Base-by-base conservation (phyloP, 371 early-diverging fungal species). In the Vairimorpha apis region DNA sequence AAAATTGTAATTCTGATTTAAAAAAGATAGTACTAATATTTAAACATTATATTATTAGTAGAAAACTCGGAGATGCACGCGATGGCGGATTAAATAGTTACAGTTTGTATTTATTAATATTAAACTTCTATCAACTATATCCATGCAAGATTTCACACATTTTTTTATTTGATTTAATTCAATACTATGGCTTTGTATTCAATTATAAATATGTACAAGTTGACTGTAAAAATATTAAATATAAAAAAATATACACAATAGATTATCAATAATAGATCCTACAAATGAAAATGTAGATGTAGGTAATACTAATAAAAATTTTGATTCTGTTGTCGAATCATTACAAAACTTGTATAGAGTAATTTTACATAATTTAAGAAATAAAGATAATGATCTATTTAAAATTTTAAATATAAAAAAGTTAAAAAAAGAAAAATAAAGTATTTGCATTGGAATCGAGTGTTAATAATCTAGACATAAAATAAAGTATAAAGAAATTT, bases 1-100 rank as follows among this genome's bases (percentile, higher is more conserved):
- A 84, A 41, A 69, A 80, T 7, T 86, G 87, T 74, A 29, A 88
- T 2, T 78, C 81, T 8, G 76, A 82, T 21, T 72, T 92, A 21
- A 83, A 87, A 12, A 83, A 88, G 32, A 65, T 94, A 4, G 83
- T 88, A 30, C 74, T 92, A 63, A 74, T 91, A 0, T 73, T 94
- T 65, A 94, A 94, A 81, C 88, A 90, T 59, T 91, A 90, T 64
- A 76, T 94, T 47, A 72, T 84, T 1, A 83, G 86, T 59, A 85
- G 90, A 32, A 76, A 84, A 7, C 76, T 90, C 71, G 92, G 93
- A 80, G 94, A 95, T 79, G 91, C 91, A 2, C 91, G 86, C 71
- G 86, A 85, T 0, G 97, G 97, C 29, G 96, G 95, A 0, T 74
- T 96, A 65, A 91, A 94, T 23, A 89, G 90, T n/a, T 97, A 92